Evolutionary conservation across 2,329 filamentous ascomycete species (phyloP).

Genomic region (Tolypocladium tropicale): DNA sequence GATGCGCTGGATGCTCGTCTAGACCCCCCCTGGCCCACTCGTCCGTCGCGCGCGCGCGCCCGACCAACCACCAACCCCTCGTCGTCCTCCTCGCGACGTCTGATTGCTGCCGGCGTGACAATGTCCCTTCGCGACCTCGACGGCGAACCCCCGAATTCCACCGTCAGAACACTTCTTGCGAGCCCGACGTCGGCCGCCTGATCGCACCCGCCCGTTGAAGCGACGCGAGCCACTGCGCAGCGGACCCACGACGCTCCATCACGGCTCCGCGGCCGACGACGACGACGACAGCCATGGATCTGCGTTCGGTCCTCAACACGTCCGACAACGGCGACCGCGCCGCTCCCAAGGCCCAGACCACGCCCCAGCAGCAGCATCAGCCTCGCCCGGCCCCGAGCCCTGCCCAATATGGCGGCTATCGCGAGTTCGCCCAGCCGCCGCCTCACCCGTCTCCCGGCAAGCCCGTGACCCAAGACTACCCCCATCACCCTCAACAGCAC

Average conservation of each 20-base stretch:
- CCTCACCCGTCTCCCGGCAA: conserved; percentile 37
- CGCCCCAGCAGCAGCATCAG: conserved; percentile 20
- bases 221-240: not conserved
- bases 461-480: conserved; percentile 34
- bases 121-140: conserved; percentile 14
- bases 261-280: not conserved
- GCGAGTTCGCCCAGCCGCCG: conserved; percentile 34
- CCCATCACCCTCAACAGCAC: conserved; percentile 17
- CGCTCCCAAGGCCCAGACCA: conserved; percentile 20
- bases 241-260: not conserved
- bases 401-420: conserved; percentile 35
- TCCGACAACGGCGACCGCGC: conserved; percentile 33
- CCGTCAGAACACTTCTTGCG: conserved; percentile 5
- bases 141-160: conserved; percentile 9
- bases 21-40: not conserved
- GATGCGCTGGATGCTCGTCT: not conserved
- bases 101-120: conserved; percentile 8
- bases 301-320: conserved; percentile 43
- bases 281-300: conserved; percentile 31
- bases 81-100: not conserved
- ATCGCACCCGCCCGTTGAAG: not conserved
- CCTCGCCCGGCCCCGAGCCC: conserved; percentile 26
- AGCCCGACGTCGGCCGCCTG: conserved; percentile 5
- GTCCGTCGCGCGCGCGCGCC: not conserved
- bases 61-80: not conserved